Conservation (phyloP, 768 basidiomycete species). For the Mycena metata region DNA sequence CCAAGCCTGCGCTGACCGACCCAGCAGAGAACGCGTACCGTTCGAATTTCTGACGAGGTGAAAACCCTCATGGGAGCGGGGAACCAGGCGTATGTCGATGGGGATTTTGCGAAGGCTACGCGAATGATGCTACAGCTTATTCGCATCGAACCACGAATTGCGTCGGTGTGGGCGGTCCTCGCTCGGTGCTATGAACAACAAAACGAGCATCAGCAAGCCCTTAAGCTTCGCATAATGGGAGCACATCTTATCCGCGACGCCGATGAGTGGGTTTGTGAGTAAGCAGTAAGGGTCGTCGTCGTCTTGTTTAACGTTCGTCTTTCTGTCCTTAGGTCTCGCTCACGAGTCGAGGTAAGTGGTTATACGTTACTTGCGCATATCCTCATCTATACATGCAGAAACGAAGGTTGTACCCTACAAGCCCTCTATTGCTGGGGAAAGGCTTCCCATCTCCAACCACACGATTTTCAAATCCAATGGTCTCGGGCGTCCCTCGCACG, state of each 20-base stretch:
- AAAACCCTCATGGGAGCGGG: slow-evolving; percentile 84
- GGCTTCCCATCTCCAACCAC: slow-evolving; percentile 78
- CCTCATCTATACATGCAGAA: slow-evolving; percentile 53
- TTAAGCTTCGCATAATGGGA: slow-evolving; percentile 89
- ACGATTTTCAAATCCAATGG: slow-evolving; percentile 89
- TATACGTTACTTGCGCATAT: neutral
- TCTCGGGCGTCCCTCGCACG: slow-evolving; percentile 87
- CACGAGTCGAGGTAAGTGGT: slow-evolving; percentile 72
- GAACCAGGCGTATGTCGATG: slow-evolving; percentile 87
- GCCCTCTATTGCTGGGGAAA: slow-evolving; percentile 93
- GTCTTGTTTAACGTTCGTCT: too few species aligned
- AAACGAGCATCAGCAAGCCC: slow-evolving; percentile 74
- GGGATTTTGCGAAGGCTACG: slow-evolving; percentile 74
- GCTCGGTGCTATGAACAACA: slow-evolving; percentile 86
- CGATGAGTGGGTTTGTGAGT: slow-evolving; percentile 78
- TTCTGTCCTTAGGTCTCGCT: slow-evolving; percentile 62
- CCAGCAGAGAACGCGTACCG: too few species aligned
- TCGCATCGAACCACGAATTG: slow-evolving; percentile 89
- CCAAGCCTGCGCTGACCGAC: too few species aligned
- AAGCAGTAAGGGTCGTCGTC: too few species aligned
- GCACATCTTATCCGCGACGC: slow-evolving; percentile 88
- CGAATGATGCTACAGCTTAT: slow-evolving; percentile 92
- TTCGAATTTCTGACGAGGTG: slow-evolving; percentile 72
- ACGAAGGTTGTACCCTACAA: slow-evolving; percentile 81
- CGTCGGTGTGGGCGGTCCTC: slow-evolving; percentile 88